These are phyloP conservation scores for Cocos nucifera DNA, from an alignment of 176 grass and related monocot genomes.

Conservation along the genomic window DNA sequence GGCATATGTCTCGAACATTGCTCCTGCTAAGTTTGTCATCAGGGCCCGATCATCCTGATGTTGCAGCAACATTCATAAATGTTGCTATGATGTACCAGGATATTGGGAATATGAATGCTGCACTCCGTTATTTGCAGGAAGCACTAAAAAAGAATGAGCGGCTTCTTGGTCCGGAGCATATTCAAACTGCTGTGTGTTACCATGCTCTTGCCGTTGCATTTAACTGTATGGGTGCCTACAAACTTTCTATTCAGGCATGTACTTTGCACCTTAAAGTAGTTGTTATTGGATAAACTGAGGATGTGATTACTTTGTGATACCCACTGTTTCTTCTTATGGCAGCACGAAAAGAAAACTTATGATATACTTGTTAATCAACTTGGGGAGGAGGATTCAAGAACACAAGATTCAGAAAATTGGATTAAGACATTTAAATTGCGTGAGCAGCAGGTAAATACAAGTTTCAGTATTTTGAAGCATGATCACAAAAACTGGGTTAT, in stretches of 20 bases:
- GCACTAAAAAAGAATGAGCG: conserved; percentile 81
- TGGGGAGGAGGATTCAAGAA: conserved; percentile 75
- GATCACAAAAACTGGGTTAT: no score
- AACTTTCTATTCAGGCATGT: conserved; percentile 90
- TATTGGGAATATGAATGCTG: conserved; percentile 69
- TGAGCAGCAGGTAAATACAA: conserved; percentile 64
- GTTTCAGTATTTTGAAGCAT: not conserved
- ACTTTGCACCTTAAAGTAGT: not conserved
- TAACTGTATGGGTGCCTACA: conserved; percentile 83
- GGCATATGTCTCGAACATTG: conserved; percentile 83
- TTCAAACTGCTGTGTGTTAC: conserved; percentile 95
- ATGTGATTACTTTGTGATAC: not conserved
- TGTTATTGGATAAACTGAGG: not conserved
- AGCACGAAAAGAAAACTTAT: conserved; percentile 91
- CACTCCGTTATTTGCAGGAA: conserved; percentile 89
- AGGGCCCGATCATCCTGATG: conserved; percentile 82
- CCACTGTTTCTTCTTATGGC: conserved; percentile 20
- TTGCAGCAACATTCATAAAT: conserved; percentile 89
- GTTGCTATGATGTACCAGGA: conserved; percentile 99
- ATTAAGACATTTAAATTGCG: conserved; percentile 69
- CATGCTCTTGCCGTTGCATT: conserved; percentile 95
- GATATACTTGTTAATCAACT: conserved; percentile 84
- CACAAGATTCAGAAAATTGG: conserved; percentile 91
- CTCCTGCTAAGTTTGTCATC: conserved; percentile 75
- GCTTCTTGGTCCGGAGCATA: conserved; percentile 79